Evolutionary conservation across 257 asterid genomes (phyloP).

Genomic region (Ajuga chamaepitys): DNA sequence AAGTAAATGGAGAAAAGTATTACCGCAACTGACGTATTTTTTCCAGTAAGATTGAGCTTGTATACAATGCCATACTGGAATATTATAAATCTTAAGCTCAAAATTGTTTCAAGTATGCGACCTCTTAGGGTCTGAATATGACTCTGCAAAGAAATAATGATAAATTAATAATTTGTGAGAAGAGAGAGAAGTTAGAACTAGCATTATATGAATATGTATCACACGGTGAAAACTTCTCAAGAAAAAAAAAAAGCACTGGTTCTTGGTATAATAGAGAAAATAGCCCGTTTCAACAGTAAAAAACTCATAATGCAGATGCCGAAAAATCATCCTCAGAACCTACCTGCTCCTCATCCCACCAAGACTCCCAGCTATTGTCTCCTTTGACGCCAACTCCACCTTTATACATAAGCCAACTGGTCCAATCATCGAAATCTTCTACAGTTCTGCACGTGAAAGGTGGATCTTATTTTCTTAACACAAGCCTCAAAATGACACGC

Average conservation of each 20-base stretch:
- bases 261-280: neutral
- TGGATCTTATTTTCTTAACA: neutral
- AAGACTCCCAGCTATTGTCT: constrained; percentile 96
- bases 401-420: constrained; percentile 91
- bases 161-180: constrained; percentile 7
- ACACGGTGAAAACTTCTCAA: neutral
- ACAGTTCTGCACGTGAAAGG: constrained; percentile 60
- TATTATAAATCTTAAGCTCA: constrained; percentile 85
- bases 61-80: constrained; percentile 96
- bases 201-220: neutral
- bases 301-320: neutral
- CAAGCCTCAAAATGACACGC: constrained; percentile 7
- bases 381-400: constrained; percentile 98
- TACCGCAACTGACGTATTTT: constrained; percentile 90
- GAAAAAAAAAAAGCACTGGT: neutral
- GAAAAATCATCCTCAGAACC: constrained; percentile 11
- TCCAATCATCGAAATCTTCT: constrained; percentile 99
- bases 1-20: constrained; percentile 9
- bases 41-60: constrained; percentile 73
- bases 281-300: constrained; percentile 1
- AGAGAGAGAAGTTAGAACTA: neutral
- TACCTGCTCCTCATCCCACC: constrained; percentile 99
- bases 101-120: constrained; percentile 86
- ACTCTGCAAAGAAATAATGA: constrained; percentile 54
- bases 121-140: constrained; percentile 96